phyloP scores from a whole-genome alignment of 768 basidiomycete species.

The Tricholoma sp. region DNA sequence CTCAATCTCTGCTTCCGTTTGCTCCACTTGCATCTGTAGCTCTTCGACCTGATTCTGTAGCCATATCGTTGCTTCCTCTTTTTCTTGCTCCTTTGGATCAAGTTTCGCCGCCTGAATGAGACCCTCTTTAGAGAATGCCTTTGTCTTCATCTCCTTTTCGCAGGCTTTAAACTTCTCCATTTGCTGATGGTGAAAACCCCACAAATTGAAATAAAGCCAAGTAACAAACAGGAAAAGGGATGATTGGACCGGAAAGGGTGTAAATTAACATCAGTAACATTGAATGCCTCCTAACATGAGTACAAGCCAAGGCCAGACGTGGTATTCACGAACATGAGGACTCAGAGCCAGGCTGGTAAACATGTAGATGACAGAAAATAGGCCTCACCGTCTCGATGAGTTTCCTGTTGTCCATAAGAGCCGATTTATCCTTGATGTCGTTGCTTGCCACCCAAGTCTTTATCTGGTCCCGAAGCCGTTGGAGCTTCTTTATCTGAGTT shows the following conservation, averaged over 20 bases:
- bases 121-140: constrained; percentile 98
- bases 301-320: constrained; percentile 15
- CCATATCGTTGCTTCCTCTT: constrained; percentile 86
- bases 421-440: constrained; percentile 98
- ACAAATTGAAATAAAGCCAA: constrained; percentile 15
- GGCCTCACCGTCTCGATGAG: constrained; percentile 91
- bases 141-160: constrained; percentile 99
- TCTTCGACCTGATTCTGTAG: constrained; percentile 87
- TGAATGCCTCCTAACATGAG: constrained; percentile 5
- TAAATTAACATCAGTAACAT: constrained; percentile 17
- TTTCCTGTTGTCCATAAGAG: constrained; percentile 87
- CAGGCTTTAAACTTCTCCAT: constrained; percentile 99
- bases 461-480: constrained; percentile 97
- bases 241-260: constrained; percentile 20
- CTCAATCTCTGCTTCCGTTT: constrained; percentile 94
- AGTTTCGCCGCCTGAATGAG: constrained; percentile 90
- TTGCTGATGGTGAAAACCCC: constrained; percentile 59
- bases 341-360: constrained; percentile 5
- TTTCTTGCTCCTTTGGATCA: constrained; percentile 96
- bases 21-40: constrained; percentile 88
- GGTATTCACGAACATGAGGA: constrained; percentile 12
- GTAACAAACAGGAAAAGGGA: constrained; percentile 18
- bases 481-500: constrained; percentile 98
- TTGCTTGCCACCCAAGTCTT: constrained; percentile 98
- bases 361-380: constrained; percentile 13